Percentiles rank a stretch among this genome's conserved stretches.
Evolutionary conservation across 2,329 filamentous ascomycete genomes (phyloP).

Genomic region (Paecilomyces niveus): DNA sequence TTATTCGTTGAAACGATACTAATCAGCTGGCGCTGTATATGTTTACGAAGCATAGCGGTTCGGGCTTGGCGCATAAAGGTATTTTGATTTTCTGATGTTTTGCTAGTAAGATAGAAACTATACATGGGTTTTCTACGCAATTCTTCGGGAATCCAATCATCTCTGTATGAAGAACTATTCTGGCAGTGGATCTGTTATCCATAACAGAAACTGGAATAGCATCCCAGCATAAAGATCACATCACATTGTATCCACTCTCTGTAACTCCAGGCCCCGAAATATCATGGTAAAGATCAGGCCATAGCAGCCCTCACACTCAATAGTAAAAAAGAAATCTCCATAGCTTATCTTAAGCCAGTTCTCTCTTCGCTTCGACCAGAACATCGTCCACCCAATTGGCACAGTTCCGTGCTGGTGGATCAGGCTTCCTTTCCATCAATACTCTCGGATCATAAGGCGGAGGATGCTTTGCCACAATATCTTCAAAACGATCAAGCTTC

Average conservation of each 20-base stretch:
- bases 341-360: neutral
- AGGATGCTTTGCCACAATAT: neutral
- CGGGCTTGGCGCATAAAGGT: neutral
- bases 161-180: no score
- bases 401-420: neutral
- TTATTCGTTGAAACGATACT: neutral
- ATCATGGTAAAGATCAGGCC: no score
- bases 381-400: neutral
- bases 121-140: neutral
- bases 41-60: neutral
- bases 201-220: no score
- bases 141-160: no score
- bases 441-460: neutral
- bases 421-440: neutral
- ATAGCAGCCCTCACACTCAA: no score
- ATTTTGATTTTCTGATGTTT: neutral
- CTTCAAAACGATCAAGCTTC: slow-evolving; percentile 1
- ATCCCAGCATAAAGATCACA: no score
- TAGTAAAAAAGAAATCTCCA: no score
- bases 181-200: no score
- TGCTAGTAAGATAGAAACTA: neutral
- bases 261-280: no score
- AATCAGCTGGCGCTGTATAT: neutral
- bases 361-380: neutral
- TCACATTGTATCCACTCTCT: no score